Conservation (phyloP, 257 asterid species). For the Solanum rostratum region DNA sequence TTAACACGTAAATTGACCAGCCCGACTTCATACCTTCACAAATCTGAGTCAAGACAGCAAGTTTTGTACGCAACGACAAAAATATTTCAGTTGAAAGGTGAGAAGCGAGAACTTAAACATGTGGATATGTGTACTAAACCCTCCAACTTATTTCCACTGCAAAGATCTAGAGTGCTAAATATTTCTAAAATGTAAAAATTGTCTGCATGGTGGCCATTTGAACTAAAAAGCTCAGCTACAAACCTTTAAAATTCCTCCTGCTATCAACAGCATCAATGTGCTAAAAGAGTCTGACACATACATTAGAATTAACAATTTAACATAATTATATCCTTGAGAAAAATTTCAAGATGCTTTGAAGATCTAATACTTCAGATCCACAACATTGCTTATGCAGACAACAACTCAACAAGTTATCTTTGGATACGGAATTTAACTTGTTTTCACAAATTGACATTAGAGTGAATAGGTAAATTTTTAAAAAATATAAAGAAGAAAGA, state of each 20-base stretch:
- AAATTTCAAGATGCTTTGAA: not conserved
- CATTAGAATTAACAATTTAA: not conserved
- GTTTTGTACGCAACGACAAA: not conserved
- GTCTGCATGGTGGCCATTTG: not conserved
- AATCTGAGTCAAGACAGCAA: not conserved
- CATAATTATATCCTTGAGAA: not conserved
- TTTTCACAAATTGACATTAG: not conserved
- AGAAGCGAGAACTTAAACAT: not conserved
- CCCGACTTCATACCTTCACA: not conserved
- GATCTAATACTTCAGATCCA: not conserved
- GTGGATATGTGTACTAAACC: not conserved
- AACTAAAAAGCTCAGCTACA: not conserved
- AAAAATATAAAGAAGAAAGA: not conserved
- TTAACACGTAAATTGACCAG: not conserved
- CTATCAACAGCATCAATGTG: not conserved
- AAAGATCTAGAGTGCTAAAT: not conserved
- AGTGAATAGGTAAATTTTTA: not conserved
- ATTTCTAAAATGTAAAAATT: not conserved
- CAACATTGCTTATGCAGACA: not conserved
- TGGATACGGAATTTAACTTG: not conserved
- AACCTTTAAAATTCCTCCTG: not conserved
- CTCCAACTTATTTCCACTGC: not conserved
- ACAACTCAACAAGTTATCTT: not conserved
- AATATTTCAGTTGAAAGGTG: not conserved
- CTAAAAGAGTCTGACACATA: not conserved